phyloP scores from a whole-genome alignment of 2,329 filamentous ascomycete genomes.

The Cadophora gregata region DNA sequence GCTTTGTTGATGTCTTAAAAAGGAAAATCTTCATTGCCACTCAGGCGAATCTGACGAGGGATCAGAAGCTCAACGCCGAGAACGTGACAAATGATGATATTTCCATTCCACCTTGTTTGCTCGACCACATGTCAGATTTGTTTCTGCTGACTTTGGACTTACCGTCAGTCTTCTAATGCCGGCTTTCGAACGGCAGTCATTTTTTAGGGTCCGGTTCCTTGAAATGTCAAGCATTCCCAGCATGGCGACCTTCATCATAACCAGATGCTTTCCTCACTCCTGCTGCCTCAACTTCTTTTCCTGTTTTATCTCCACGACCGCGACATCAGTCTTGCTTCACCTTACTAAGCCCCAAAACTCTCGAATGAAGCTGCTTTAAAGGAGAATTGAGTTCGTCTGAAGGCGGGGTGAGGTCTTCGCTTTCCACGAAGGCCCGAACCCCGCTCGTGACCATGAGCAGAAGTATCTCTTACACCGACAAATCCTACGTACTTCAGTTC shows the following conservation, averaged over 20 bases:
- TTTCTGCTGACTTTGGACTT: not conserved
- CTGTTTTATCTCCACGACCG: too few relatives aligned
- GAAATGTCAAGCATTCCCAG: not conserved
- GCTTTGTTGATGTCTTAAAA: not conserved
- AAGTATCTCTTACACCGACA: not conserved
- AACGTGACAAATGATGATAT: not conserved
- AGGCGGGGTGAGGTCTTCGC: not conserved
- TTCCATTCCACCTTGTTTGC: not conserved
- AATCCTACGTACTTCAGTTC: too few relatives aligned
- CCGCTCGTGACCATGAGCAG: not conserved
- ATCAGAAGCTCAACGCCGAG: not conserved
- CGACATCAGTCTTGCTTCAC: not conserved
- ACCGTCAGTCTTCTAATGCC: not conserved
- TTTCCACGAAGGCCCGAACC: not conserved
- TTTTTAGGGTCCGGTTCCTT: too few relatives aligned
- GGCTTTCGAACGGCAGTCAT: not conserved
- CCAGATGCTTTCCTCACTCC: not conserved
- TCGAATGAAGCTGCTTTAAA: slow-evolving; percentile 3
- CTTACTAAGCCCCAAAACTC: not conserved
- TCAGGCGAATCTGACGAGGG: not conserved
- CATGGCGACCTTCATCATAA: not conserved
- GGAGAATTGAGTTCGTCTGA: not conserved
- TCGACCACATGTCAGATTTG: not conserved
- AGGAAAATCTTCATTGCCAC: slow-evolving; percentile 12
- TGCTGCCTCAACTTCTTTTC: not conserved